These are phyloP conservation scores for Cenchrus americanus DNA, from an alignment of 176 grass and related monocot species.

Conservation along the genomic window DNA sequence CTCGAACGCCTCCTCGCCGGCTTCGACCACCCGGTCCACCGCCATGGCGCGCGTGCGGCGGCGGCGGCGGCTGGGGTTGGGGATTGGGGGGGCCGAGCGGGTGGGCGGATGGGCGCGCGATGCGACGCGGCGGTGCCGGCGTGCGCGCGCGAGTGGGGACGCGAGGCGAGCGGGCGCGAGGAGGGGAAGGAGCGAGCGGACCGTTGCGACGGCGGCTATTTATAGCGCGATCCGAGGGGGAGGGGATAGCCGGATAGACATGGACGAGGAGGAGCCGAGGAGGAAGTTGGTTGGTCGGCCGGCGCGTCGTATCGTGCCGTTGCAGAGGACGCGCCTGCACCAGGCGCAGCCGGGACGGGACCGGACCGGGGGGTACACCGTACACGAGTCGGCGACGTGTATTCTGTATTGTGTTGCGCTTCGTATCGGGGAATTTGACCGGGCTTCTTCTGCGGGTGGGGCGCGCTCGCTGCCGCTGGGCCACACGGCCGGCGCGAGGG, in stretches of 20 bases:
- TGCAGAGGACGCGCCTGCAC: constrained; percentile 35
- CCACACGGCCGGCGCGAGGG: neutral
- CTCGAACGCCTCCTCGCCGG: constrained; percentile 72
- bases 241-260: neutral
- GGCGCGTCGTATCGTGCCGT: neutral
- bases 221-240: constrained; percentile 21
- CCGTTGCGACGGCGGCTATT: constrained; percentile 44
- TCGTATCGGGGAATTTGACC: neutral
- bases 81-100: neutral
- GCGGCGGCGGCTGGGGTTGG: neutral
- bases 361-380: too few species aligned
- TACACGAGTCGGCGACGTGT: neutral
- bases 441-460: neutral
- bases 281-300: neutral
- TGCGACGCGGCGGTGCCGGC: neutral
- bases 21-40: constrained; percentile 38
- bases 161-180: neutral
- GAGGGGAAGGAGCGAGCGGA: neutral
- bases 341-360: constrained; percentile 11
- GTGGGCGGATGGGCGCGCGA: constrained; percentile 14
- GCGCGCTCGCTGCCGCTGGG: neutral
- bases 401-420: neutral
- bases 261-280: neutral
- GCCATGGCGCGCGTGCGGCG: neutral
- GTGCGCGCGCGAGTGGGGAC: neutral